phyloP scores from a whole-genome alignment of 2,329 filamentous ascomycete species.

The Colletotrichum sp. region DNA sequence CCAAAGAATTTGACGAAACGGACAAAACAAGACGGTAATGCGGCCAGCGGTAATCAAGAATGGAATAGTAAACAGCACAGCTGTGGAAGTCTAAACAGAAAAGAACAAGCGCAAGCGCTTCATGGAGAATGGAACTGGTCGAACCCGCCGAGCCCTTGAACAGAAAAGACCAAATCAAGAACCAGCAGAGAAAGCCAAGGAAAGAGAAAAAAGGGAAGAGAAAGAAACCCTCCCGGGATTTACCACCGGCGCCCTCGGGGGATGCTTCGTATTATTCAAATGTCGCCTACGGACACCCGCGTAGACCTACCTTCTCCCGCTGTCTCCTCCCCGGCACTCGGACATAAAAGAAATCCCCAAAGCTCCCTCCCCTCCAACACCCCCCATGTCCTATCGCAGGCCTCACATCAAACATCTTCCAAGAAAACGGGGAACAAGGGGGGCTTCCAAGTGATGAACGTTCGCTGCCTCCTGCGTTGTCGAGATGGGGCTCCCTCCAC shows the following conservation, averaged over 20 bases:
- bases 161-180: background rate
- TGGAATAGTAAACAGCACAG: constrained; percentile 7
- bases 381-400: background rate
- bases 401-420: constrained; percentile 15
- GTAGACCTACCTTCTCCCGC: background rate
- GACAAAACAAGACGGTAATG: background rate
- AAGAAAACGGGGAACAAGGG: background rate
- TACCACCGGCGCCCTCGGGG: background rate
- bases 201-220: background rate
- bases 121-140: background rate
- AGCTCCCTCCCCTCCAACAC: background rate
- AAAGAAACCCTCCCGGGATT: background rate
- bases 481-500: background rate
- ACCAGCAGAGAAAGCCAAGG: background rate
- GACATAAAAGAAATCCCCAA: background rate
- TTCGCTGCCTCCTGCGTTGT: background rate
- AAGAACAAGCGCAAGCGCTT: constrained; percentile 2
- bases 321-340: background rate
- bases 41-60: background rate
- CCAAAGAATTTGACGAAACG: background rate
- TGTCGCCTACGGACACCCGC: background rate
- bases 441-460: background rate
- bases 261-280: background rate
- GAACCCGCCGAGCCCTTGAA: background rate
- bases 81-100: background rate